Evolutionary conservation across 306 rosid species (phyloP), one percentile per base, ranked within the genome.

Genomic region (Begonia loranthoides): DNA sequence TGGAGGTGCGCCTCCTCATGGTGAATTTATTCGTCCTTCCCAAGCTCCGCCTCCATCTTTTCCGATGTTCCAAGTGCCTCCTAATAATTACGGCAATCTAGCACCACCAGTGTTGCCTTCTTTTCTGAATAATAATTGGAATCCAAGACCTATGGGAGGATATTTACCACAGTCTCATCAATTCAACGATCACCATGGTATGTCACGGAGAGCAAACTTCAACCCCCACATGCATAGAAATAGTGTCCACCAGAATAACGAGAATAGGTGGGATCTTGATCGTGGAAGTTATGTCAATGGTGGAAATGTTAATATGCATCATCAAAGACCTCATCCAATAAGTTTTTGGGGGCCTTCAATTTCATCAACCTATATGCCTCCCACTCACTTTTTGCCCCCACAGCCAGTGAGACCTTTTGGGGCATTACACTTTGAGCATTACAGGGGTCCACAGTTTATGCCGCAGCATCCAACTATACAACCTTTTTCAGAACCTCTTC

Each of bases 21-120:
- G 79, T 9, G 58, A 61, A 62, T 74, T 60, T 49, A 21, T 70
- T 41, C 74, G 66, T 53, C 75, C 92, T 9, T 39, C 67, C 0
- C 66, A 43, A 4, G 69, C 82, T 0, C 83, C 87, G 2, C 76
- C 81, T 0, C 92, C 92, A 14, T 80, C 79, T 0, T 88, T 72
- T 70, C 81, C 93, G 41, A 48, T 73, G 33, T 68, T 54, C 62
- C 74, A 59, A 17, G 15, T 76, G 17, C 78, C 69, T 60, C 65
- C 77, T 1, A 70, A 17, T 70, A 61, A 73, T 53, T 80, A 62
- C 54, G 66, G 52, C 49, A 74, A 58, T 70, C 11, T 78, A 71
- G 49, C 70, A 10, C 73, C 86, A 0, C 67, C 62, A 10, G 62
- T 67, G 3, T 70, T 74, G 10, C 66, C 69, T 45, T 56, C 73